These are phyloP conservation scores for Fibroporia radiculosa DNA, from an alignment of 768 basidiomycete genomes.

Conservation along the genomic window DNA sequence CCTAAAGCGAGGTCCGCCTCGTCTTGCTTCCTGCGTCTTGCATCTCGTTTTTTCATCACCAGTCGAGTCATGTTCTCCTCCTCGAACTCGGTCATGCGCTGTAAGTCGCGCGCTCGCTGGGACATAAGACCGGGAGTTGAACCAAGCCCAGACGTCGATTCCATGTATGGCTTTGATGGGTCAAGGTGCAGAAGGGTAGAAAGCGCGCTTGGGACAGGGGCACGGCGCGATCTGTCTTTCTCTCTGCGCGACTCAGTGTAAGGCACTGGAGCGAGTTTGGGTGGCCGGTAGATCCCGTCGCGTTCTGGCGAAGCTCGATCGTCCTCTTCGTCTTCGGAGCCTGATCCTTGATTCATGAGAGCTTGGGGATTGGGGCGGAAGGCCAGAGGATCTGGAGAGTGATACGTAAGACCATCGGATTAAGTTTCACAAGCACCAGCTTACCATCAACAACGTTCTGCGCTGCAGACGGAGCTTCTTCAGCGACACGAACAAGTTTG, in stretches of 20 bases:
- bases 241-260: conserved; percentile 52
- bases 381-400: conserved; percentile 68
- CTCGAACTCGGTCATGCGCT: conserved; percentile 81
- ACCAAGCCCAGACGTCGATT: conserved; percentile 69
- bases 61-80: conserved; percentile 91
- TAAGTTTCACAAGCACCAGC: conserved; percentile 12
- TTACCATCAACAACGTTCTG: conserved; percentile 52
- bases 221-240: conserved; percentile 38
- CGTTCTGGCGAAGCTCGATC: conserved; percentile 15
- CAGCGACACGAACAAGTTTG: conserved; percentile 76
- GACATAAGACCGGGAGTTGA: conserved; percentile 50
- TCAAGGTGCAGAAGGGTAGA: conserved; percentile 41
- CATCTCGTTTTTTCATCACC: conserved; percentile 85
- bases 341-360: conserved; percentile 39
- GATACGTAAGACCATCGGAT: background rate
- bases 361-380: conserved; percentile 88
- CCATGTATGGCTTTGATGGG: conserved; percentile 56
- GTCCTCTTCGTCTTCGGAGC: conserved; percentile 26
- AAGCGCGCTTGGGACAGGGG: conserved; percentile 59
- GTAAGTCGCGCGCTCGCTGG: conserved; percentile 71
- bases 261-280: conserved; percentile 82
- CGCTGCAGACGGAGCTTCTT: conserved; percentile 38
- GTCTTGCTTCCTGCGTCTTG: conserved; percentile 60
- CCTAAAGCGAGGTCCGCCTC: conserved; percentile 88
- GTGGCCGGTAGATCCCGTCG: conserved; percentile 72